These are phyloP conservation scores for Orychophragmus violaceus DNA, from an alignment of 345 rosid genomes.

Conservation along the genomic window DNA sequence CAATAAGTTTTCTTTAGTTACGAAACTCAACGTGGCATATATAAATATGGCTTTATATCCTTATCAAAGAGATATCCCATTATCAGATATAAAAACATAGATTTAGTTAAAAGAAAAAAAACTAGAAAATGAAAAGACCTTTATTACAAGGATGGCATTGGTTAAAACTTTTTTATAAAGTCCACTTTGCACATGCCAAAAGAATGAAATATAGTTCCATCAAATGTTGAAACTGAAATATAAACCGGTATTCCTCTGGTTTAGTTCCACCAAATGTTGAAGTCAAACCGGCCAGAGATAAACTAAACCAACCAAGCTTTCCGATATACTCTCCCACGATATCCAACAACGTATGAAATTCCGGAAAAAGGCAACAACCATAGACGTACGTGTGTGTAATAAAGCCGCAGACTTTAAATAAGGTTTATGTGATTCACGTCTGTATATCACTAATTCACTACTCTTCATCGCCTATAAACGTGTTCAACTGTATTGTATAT, in stretches of 20 bases:
- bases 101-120: too few relatives aligned
- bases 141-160: neutral
- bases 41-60: neutral
- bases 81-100: neutral
- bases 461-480: neutral
- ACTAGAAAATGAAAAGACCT: neutral
- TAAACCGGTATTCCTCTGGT: neutral
- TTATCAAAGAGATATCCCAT: neutral
- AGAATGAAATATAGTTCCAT: neutral
- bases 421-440: too few relatives aligned
- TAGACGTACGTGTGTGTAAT: too few relatives aligned
- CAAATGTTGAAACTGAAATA: neutral
- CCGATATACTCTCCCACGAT: neutral
- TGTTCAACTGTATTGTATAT: neutral
- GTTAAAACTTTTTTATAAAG: neutral
- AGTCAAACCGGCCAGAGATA: neutral
- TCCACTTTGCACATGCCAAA: neutral
- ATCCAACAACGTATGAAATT: too few relatives aligned
- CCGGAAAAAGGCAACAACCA: too few relatives aligned
- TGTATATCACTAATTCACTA: too few relatives aligned
- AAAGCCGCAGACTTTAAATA: too few relatives aligned
- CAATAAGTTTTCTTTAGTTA: too few relatives aligned
- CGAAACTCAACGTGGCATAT: neutral
- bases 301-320: neutral
- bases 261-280: neutral